Evolutionary conservation across 139 green algal species (phyloP).

Genomic region (Chlorella vulgaris): DNA sequence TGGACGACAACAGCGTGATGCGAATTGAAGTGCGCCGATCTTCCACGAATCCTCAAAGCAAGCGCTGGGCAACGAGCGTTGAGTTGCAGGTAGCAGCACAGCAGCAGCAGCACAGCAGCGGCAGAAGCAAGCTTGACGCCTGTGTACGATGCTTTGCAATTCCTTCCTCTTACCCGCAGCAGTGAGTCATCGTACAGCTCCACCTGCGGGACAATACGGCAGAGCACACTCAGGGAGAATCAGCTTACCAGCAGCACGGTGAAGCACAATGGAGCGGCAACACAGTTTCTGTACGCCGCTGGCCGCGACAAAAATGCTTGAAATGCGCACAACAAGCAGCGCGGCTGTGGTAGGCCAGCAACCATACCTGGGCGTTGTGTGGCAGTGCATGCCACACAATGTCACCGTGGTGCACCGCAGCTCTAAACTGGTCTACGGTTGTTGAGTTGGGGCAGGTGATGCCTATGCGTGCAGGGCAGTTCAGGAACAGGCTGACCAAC

Average conservation of each 20-base stretch:
- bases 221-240: too few relatives aligned
- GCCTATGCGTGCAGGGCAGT: constrained; percentile 62
- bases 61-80: too few relatives aligned
- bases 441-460: constrained; percentile 55
- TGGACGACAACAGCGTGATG: too few relatives aligned
- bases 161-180: constrained; percentile 29
- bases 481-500: constrained; percentile 62
- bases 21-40: too few relatives aligned
- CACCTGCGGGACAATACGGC: background rate
- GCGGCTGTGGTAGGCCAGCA: background rate
- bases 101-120: too few relatives aligned
- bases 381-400: constrained; percentile 60
- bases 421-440: constrained; percentile 25
- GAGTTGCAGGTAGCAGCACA: too few relatives aligned
- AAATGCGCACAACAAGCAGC: background rate
- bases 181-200: constrained; percentile 57
- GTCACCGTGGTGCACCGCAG: constrained; percentile 47
- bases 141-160: too few relatives aligned
- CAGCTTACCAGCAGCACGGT: too few relatives aligned
- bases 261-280: background rate
- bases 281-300: too few relatives aligned
- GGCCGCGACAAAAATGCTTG: background rate
- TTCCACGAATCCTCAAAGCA: too few relatives aligned
- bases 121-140: too few relatives aligned
- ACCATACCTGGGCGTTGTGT: constrained; percentile 59